Base-by-base conservation (phyloP, 2,329 filamentous ascomycete species). In the Xylogone sp. region DNA sequence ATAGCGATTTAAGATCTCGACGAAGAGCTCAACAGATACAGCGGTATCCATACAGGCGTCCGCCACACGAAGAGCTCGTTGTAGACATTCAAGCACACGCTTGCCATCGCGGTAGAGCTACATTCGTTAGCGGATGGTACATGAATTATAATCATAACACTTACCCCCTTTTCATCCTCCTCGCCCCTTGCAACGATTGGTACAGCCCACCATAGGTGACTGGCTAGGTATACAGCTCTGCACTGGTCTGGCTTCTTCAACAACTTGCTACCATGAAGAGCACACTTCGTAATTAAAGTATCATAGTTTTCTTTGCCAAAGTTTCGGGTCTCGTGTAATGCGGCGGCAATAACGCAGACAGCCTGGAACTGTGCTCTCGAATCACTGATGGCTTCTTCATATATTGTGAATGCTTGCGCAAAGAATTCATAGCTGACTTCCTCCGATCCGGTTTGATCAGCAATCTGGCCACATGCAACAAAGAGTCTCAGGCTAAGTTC, bases 41-140 rank as follows among this genome's bases (percentile, higher is more conserved):
- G 91, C 90, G 7, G 92, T 94, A 71, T 99, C 95, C 94, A 99
- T 99, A 74, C 94, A 99, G 6, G 94, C 95, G 70, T 99, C 94
- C 2, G 94, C 95, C 22, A 99, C 95, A 31, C 95, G 87, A 9
- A 99, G 84, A 10, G 94, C 94, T 51, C 94, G 87, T 71, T 99
- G 94, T 45, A 99, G 78, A 65, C 94, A 99, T 69, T 99, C 94
- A 5, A 99, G 82, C 2, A 99, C 94, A 46, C 94, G 86, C 73
- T 99, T 99, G 50, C 94, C 94, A 63, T 99, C 94, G 52, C 94
- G 93, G 71, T 99, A 99, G 45, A 96, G 83, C 90, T 94, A 62
- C 2, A 61, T 22, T 51, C 12, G 4, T 67, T 52, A 67, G 62
- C 31, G 8, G n/a, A 55, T 16, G 43, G 42, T 29, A n/a, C 12